Base-by-base conservation (phyloP, 2,329 filamentous ascomycete genomes). In the Colletotrichum liriopes region DNA sequence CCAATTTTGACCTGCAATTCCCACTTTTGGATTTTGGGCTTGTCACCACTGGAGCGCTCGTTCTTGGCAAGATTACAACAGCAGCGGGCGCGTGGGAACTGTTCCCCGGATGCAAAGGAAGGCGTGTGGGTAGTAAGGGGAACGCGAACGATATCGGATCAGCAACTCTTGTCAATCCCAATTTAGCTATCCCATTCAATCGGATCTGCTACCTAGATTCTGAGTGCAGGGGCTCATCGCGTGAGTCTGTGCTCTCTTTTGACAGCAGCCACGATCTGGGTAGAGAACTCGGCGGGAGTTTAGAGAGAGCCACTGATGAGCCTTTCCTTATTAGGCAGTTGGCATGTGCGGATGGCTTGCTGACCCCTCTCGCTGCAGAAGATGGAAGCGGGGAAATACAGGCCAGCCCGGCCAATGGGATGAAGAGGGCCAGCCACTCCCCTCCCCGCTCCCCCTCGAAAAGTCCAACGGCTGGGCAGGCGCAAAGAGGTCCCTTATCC, bases 401-500 rank as follows among this genome's bases (percentile, higher is more conserved):
- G 23, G 35, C 18, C 9, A 14, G 32, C 16, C 6, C 18, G 55
- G 11, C 70, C 70, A 72, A 72, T 72, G 29, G 58, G 18, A 49
- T n/a, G 41, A 18, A 35, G 2, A 26, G n/a, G 9, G 18, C 49
- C 68, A 68, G 51, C 58, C 45, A 59, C 51, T 52, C 52, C 39
- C 64, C 49, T 29, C 23, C 26, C 35, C 23, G 43, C n/a, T 12
- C 66, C 58, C 54, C 37, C 12, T 20, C 16, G 23, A 56, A 62
- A 43, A 41, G 61, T 47, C 55, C 64, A 71, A 64, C 65, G 59
- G 71, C 43, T 59, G 37, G 64, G 54, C 52, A 72, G 60, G 60
- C 58, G 69, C 67, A 71, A 65, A 45, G 59, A 71, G 47, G 63
- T 64, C 65, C 58, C 73, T 51, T 65, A 43, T 63, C 73, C 73